Conservation (phyloP, 495 filamentous ascomycete species). For the Penicillium pancosmium region DNA sequence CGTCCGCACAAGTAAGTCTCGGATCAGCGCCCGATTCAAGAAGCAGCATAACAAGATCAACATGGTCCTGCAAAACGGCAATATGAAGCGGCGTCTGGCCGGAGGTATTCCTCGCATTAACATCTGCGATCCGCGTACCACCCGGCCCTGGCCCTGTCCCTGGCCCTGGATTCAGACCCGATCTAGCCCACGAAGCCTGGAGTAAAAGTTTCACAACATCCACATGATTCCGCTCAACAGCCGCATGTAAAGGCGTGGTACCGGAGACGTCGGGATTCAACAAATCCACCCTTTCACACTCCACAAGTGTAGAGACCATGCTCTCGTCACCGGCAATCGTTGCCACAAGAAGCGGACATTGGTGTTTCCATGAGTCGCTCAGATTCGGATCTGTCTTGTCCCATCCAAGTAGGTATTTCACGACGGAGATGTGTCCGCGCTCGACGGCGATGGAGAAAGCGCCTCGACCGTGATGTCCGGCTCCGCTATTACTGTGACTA, state of each 20-base stretch:
- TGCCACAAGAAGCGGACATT: conserved; percentile 27
- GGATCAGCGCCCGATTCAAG: conserved; percentile 21
- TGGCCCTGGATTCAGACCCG: no score
- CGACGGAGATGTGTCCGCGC: conserved; percentile 18
- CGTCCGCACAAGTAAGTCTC: neutral
- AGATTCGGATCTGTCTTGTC: conserved; percentile 28
- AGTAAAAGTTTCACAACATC: conserved; percentile 9
- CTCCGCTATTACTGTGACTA: neutral
- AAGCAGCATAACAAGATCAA: conserved; percentile 20
- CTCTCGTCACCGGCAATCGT: conserved; percentile 15
- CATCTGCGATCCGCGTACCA: neutral
- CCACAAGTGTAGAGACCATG: conserved; percentile 19
- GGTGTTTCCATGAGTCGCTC: conserved; percentile 22
- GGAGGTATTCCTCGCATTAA: conserved; percentile 24
- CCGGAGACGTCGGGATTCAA: conserved; percentile 23
- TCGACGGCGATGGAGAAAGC: conserved; percentile 26
- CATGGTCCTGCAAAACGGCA: conserved; percentile 22
- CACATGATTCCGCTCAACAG: conserved; percentile 10
- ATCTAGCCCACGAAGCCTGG: neutral
- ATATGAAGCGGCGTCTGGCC: conserved; percentile 23
- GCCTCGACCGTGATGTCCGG: conserved; percentile 14
- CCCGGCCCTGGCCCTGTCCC: no score
- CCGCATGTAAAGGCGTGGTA: conserved; percentile 23
- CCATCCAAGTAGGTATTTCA: conserved; percentile 21
- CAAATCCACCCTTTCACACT: conserved; percentile 21